These are phyloP conservation scores for Ceratocystis eucalypticola DNA, from an alignment of 2,329 filamentous ascomycete genomes.

Conservation along the genomic window DNA sequence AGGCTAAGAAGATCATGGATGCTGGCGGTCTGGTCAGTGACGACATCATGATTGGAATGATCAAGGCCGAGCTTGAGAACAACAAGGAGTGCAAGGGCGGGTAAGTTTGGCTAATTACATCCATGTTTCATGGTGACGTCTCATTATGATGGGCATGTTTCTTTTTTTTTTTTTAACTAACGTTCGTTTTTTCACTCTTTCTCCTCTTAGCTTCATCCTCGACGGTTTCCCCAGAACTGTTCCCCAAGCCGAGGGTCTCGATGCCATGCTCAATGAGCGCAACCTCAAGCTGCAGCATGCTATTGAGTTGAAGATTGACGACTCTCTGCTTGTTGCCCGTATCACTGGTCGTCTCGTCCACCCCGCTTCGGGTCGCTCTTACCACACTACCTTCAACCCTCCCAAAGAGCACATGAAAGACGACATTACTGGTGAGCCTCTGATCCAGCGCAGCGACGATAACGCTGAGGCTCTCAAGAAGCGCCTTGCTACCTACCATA, in stretches of 20 bases:
- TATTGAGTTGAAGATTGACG: slow-evolving; percentile 93
- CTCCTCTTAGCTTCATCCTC: slow-evolving; percentile 68
- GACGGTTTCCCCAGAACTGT: slow-evolving; percentile 98
- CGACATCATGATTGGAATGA: slow-evolving; percentile 99
- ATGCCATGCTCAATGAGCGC: slow-evolving; percentile 71
- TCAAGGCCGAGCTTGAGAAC: slow-evolving; percentile 87
- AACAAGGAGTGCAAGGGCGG: slow-evolving; percentile 95
- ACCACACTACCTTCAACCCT: slow-evolving; percentile 98
- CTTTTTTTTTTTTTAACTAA: background rate
- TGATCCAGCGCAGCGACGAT: slow-evolving; percentile 93
- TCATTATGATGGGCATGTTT: background rate
- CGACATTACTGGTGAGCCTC: slow-evolving; percentile 88
- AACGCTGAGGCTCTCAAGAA: slow-evolving; percentile 94
- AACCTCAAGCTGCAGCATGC: slow-evolving; percentile 85
- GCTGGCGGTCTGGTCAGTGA: slow-evolving; percentile 94
- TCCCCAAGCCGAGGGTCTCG: slow-evolving; percentile 84
- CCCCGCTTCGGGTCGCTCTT: slow-evolving; percentile 88
- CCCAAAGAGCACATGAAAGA: slow-evolving; percentile 90
- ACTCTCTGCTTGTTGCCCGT: slow-evolving; percentile 79
- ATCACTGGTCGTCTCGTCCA: slow-evolving; percentile 95
- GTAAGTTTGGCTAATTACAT: slow-evolving; percentile 38
- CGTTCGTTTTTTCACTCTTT: background rate
- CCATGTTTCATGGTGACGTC: too few species aligned
- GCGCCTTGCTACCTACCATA: slow-evolving; percentile 83
- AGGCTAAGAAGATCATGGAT: slow-evolving; percentile 99